phyloP scores from a whole-genome alignment of 2,329 filamentous ascomycete species.

The Aspergillus pseudoglaucus region DNA sequence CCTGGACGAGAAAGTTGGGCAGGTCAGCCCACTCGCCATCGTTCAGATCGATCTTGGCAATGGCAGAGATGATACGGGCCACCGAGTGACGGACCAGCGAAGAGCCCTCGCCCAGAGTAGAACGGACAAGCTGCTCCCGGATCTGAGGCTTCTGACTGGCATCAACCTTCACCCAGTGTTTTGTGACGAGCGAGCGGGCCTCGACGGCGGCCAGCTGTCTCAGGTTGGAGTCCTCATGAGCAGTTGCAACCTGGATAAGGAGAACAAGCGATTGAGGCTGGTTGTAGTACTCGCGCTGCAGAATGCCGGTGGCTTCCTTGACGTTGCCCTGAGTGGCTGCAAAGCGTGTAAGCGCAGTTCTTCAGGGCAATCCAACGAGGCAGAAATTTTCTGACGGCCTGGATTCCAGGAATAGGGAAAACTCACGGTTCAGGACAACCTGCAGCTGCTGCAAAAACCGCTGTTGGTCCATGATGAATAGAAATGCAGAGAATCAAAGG shows the following conservation, averaged over 20 bases:
- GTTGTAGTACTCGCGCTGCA: conserved; percentile 91
- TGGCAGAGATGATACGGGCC: conserved; percentile 78
- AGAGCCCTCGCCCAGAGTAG: conserved; percentile 72
- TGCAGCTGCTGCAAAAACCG: conserved; percentile 81
- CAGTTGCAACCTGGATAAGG: conserved; percentile 81
- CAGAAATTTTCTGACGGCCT: too few relatives aligned
- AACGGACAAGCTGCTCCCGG: conserved; percentile 75
- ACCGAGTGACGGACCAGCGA: conserved; percentile 75
- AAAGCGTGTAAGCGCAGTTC: background rate
- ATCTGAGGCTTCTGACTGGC: conserved; percentile 67
- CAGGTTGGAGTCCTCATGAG: conserved; percentile 63
- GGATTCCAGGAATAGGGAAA: background rate
- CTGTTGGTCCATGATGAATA: conserved; percentile 65
- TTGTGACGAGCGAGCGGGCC: conserved; percentile 71
- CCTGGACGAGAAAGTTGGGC: conserved; percentile 69
- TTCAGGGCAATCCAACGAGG: too few relatives aligned
- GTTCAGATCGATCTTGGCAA: conserved; percentile 79
- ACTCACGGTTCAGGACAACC: conserved; percentile 79
- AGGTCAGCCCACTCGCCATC: conserved; percentile 81
- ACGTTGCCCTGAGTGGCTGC: conserved; percentile 81
- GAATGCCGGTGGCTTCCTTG: conserved; percentile 80
- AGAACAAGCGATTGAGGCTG: conserved; percentile 76
- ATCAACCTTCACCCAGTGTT: conserved; percentile 75
- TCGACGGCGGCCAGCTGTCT: conserved; percentile 91
- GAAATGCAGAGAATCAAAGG: conserved; percentile 4